Conservation (phyloP, 805 yeast genomes). For the Candida maris region DNA sequence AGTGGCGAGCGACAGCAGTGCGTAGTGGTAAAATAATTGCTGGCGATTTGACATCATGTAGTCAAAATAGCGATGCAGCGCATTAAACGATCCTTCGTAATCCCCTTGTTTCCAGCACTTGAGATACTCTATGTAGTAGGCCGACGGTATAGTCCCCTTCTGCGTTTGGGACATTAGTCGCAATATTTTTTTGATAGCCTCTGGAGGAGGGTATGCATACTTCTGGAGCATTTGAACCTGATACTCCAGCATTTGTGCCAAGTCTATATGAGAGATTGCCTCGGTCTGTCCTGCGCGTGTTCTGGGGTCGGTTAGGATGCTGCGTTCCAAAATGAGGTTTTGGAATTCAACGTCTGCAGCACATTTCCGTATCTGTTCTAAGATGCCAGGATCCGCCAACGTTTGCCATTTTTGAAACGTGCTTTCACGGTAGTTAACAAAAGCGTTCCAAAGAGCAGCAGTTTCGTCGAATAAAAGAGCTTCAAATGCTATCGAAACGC, state of each 20-base stretch:
- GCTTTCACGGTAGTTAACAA: constrained; percentile 35
- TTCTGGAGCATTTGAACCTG: constrained; percentile 53
- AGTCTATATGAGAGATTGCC: constrained; percentile 49
- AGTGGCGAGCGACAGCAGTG: constrained; percentile 67
- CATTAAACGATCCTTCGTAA: constrained; percentile 56
- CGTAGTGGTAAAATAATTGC: constrained; percentile 69
- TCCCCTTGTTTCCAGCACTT: constrained; percentile 57
- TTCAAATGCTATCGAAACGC: constrained; percentile 38
- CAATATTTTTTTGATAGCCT: constrained; percentile 39
- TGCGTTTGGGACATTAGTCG: constrained; percentile 46
- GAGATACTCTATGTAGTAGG: constrained; percentile 57
- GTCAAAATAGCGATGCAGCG: constrained; percentile 63
- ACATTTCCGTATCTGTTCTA: neutral
- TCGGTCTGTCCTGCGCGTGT: constrained; percentile 19
- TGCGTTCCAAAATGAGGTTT: constrained; percentile 8
- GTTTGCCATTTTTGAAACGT: constrained; percentile 13
- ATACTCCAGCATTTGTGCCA: constrained; percentile 45
- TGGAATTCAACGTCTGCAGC: constrained; percentile 9
- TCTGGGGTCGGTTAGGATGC: constrained; percentile 3
- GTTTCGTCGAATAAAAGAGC: constrained; percentile 46
- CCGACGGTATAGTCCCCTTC: constrained; percentile 38
- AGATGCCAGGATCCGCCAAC: neutral
- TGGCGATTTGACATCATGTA: constrained; percentile 68
- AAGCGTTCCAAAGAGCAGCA: constrained; percentile 39
- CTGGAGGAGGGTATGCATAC: constrained; percentile 49